These are phyloP conservation scores for Chloris gayana DNA, from an alignment of 176 grass and related monocot species.

Conservation along the genomic window DNA sequence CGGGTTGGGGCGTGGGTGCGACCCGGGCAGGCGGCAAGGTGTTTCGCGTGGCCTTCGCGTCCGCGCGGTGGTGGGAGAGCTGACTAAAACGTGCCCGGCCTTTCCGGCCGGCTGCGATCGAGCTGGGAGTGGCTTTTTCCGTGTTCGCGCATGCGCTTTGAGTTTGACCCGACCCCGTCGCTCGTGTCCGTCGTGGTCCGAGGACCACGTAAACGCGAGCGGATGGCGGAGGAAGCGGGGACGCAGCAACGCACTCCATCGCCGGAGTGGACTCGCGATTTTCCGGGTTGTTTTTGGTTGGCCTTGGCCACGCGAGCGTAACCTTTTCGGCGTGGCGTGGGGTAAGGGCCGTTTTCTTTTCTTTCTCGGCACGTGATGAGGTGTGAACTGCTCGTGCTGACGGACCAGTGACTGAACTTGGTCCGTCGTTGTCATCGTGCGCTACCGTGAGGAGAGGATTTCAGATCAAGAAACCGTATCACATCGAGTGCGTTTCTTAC, in stretches of 20 bases:
- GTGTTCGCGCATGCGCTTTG: neutral
- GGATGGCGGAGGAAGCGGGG: neutral
- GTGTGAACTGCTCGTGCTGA: neutral
- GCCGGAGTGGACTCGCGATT: neutral
- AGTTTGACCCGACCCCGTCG: neutral
- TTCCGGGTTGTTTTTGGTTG: neutral
- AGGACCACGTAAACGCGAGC: neutral
- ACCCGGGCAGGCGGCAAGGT: neutral
- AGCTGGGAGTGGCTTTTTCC: neutral
- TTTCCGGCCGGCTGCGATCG: neutral
- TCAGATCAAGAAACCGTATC: neutral
- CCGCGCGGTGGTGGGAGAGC: neutral
- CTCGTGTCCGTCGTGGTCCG: neutral
- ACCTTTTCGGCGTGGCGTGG: neutral
- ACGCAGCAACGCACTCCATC: neutral
- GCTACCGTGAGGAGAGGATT: too few relatives aligned
- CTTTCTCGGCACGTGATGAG: neutral
- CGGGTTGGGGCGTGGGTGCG: too few relatives aligned
- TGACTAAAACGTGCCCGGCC: neutral
- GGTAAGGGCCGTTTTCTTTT: neutral
- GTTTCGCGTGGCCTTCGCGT: conserved; percentile 18
- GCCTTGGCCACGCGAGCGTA: neutral
- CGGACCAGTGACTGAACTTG: too few relatives aligned
- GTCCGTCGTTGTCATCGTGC: too few relatives aligned
- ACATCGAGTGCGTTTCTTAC: neutral